Conservation (phyloP, 2,329 filamentous ascomycete genomes). For the Aureobasidium namibiae region DNA sequence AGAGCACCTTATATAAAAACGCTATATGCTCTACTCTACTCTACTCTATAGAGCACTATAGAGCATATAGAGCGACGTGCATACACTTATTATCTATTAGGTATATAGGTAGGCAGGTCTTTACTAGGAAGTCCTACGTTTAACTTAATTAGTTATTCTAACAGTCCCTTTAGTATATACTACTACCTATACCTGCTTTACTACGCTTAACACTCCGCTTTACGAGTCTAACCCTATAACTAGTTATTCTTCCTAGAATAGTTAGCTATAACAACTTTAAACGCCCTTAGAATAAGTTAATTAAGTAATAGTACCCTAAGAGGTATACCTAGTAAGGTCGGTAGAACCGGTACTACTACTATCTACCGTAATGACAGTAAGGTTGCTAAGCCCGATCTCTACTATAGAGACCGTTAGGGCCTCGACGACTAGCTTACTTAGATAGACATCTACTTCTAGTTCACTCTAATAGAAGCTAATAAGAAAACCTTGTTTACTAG, state of each 20-base stretch:
- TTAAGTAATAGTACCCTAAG: too few relatives aligned
- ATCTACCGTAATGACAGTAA: too few relatives aligned
- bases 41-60: not conserved
- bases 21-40: not conserved
- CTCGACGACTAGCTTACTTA: too few relatives aligned
- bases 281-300: too few relatives aligned
- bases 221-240: not conserved
- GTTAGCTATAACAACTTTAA: too few relatives aligned
- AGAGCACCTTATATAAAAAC: not conserved
- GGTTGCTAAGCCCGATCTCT: too few relatives aligned
- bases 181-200: not conserved
- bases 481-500: too few relatives aligned
- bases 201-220: not conserved
- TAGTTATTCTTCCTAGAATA: not conserved
- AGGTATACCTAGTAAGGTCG: too few relatives aligned
- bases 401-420: too few relatives aligned
- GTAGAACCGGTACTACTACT: too few relatives aligned
- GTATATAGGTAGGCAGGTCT: not conserved
- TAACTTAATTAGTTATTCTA: slow-evolving; percentile 7
- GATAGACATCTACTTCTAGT: too few relatives aligned
- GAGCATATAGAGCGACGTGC: not conserved
- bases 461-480: too few relatives aligned
- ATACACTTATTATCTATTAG: not conserved
- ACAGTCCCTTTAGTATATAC: slow-evolving; percentile 5
- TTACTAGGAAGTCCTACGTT: not conserved